phyloP scores from a whole-genome alignment of 495 filamentous ascomycete genomes.

The Aspergillus baeticus region DNA sequence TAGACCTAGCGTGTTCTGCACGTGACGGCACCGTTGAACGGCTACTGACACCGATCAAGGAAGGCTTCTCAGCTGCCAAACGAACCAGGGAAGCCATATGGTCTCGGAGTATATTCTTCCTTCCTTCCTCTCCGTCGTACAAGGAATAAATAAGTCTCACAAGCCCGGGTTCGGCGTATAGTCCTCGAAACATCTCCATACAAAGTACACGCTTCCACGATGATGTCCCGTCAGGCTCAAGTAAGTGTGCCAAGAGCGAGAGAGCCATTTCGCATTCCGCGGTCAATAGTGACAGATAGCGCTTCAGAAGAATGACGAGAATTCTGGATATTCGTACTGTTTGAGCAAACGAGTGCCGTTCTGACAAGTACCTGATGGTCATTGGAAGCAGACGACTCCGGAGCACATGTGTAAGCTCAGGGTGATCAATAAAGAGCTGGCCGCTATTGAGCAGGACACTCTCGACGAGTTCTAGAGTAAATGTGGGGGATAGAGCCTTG shows the following conservation, averaged over 20 bases:
- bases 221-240: constrained; percentile 76
- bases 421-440: constrained; percentile 71
- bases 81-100: constrained; percentile 82
- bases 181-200: constrained; percentile 84
- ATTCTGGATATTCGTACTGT: constrained; percentile 81
- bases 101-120: constrained; percentile 75
- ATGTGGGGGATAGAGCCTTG: constrained; percentile 71
- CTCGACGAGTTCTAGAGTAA: constrained; percentile 89
- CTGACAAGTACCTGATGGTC: constrained; percentile 72
- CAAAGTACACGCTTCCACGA: constrained; percentile 85
- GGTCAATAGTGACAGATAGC: constrained; percentile 70
- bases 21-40: constrained; percentile 75
- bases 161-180: constrained; percentile 76
- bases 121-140: constrained; percentile 71
- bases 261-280: constrained; percentile 84
- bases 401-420: constrained; percentile 77
- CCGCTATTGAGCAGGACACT: constrained; percentile 83
- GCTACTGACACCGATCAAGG: constrained; percentile 79
- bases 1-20: constrained; percentile 40
- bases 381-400: constrained; percentile 81
- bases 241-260: constrained; percentile 78
- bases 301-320: constrained; percentile 71
- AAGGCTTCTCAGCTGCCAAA: constrained; percentile 84
- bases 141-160: constrained; percentile 77
- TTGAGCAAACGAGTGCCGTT: constrained; percentile 75